Base-by-base conservation (phyloP, 129 eudicot genomes). In the Silybum marianum region DNA sequence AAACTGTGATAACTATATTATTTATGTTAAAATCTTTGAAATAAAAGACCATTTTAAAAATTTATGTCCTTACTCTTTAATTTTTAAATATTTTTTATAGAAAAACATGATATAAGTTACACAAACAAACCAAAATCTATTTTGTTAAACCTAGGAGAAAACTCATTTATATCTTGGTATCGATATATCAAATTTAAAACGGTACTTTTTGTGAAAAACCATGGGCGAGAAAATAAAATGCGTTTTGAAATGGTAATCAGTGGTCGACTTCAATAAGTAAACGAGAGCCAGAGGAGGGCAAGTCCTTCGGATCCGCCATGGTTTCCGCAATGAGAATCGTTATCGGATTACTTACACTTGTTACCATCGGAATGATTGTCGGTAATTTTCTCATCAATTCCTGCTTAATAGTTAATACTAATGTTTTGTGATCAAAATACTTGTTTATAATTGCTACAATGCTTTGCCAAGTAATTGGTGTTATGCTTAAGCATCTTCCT, bases 291-390 rank as follows among this genome's bases (percentile, higher is more conserved):
- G 23, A 69, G 28, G 74, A 24, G 28, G 71, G n/a, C 71, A 48
- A 6, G 63, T 75, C 74, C 68, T 23, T 44, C 32, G 72, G 76
- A 71, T 79, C 65, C 80, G 79, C 72, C 71, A 87, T 85, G 93
- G 88, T 82, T 38, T 69, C 90, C 66, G 83, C 87, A 0, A 91
- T 89, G 90, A 88, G 77, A 80, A 77, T 91, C 48, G 88, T 91
- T 9, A 82, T 91, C 54, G 89, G 81, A 58, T 83, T 93, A 22
- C 98, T 93, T 60, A 90, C 94, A 74, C 86, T 93, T 79, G 93
- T 93, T 83, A 93, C 97, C 2, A 66, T 90, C 74, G 97, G 95
- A 77, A 90, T 91, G 90, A 91, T 90, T 65, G 44, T 88, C 77
- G 98, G 98, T 93, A 87, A 21, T 21, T 67, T 3, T 71, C 67